These are phyloP conservation scores for Penicillium occitanis DNA, from an alignment of 2,329 filamentous ascomycete genomes.

Conservation along the genomic window DNA sequence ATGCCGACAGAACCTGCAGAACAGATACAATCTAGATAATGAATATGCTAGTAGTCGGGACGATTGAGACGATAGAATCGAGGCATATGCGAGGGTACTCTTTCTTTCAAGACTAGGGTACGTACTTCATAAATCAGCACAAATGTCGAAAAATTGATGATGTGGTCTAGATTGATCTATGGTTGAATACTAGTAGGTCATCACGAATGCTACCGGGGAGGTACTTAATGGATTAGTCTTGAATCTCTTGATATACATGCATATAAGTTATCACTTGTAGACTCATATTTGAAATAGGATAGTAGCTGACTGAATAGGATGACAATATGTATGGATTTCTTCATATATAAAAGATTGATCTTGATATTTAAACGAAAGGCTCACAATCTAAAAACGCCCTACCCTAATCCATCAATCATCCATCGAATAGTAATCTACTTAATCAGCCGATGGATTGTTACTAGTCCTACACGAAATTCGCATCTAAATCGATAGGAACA, in stretches of 20 bases:
- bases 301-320: not conserved
- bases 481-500: not conserved
- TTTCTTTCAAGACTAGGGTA: not conserved
- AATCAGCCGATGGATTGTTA: not conserved
- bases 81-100: not conserved
- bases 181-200: not conserved
- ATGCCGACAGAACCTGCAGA: not conserved
- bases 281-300: not conserved
- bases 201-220: not conserved
- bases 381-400: not conserved
- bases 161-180: slow-evolving; percentile 5
- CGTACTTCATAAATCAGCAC: not conserved
- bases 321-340: too few species aligned
- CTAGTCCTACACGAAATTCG: not conserved
- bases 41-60: not conserved
- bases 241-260: not conserved
- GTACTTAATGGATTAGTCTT: not conserved
- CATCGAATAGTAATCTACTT: not conserved
- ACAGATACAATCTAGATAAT: not conserved
- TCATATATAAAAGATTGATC: too few species aligned
- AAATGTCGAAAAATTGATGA: not conserved
- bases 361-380: too few species aligned
- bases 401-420: not conserved
- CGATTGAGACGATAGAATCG: not conserved
- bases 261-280: not conserved